Evolutionary conservation across 306 rosid genomes (phyloP).

Genomic region (Begonia loranthoides): DNA sequence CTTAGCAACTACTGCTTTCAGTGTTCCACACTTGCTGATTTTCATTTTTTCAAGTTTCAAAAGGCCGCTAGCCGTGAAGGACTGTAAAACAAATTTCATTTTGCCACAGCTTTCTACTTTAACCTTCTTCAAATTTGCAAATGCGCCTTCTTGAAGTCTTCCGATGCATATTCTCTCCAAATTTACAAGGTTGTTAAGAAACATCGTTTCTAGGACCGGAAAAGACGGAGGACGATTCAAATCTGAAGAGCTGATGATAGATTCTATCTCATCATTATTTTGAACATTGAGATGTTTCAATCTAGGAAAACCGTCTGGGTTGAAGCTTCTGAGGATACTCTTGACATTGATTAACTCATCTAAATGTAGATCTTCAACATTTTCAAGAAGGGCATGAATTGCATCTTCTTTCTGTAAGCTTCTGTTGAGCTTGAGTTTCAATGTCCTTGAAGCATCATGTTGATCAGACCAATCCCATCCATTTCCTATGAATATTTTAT

Average conservation of each 20-base stretch:
- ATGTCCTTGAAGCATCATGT: constrained; percentile 5
- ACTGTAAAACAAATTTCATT: constrained; percentile 10
- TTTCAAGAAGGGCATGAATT: constrained; percentile 16
- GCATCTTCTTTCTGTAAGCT: constrained; percentile 14
- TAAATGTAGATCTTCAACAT: constrained; percentile 24
- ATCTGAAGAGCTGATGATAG: constrained; percentile 9
- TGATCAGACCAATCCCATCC: constrained; percentile 4
- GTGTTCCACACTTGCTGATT: constrained; percentile 16
- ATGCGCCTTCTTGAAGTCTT: constrained; percentile 11
- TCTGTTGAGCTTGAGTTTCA: constrained; percentile 14
- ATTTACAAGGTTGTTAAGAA: constrained; percentile 5
- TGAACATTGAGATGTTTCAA: constrained; percentile 27
- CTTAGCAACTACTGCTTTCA: constrained; percentile 12
- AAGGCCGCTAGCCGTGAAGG: constrained; percentile 6
- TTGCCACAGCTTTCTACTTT: constrained; percentile 4
- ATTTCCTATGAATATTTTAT: constrained; percentile 27
- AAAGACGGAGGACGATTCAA: constrained; percentile 6
- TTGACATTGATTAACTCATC: constrained; percentile 22
- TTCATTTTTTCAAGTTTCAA: constrained; percentile 14
- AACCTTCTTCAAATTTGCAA: constrained; percentile 17
- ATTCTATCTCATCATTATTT: constrained; percentile 14
- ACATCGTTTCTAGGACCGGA: constrained; percentile 15
- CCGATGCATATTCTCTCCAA: constrained; percentile 5
- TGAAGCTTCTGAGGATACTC: constrained; percentile 19
- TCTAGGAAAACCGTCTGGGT: constrained; percentile 18